Percentiles rank a stretch among this genome's conserved stretches.
Conservation (phyloP, 257 asterid species). For the Ophiorrhiza pumila region DNA sequence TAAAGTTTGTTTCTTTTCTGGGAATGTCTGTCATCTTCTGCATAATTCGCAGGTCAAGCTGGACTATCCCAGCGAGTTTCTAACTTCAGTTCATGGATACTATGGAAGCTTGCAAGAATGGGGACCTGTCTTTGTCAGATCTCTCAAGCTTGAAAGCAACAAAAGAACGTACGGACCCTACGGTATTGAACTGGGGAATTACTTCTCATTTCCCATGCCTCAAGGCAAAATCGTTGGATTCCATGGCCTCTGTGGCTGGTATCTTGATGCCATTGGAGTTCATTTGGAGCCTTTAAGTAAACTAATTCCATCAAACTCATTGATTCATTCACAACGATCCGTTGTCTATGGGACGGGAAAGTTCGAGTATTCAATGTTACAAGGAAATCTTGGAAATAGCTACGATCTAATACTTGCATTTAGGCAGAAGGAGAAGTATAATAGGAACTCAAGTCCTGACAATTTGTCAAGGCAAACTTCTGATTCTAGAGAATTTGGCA, state of each 20-base stretch:
- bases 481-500: slow-evolving; percentile 25
- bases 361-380: slow-evolving; percentile 52
- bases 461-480: slow-evolving; percentile 23
- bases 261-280: slow-evolving; percentile 64
- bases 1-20: background rate
- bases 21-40: background rate
- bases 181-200: slow-evolving; percentile 60
- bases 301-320: slow-evolving; percentile 18
- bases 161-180: slow-evolving; percentile 61
- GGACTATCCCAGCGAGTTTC: slow-evolving; percentile 64
- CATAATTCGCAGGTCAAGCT: slow-evolving; percentile 47
- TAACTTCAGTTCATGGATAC: slow-evolving; percentile 57
- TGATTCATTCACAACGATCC: slow-evolving; percentile 30
- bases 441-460: slow-evolving; percentile 17
- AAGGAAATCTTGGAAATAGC: slow-evolving; percentile 51
- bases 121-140: slow-evolving; percentile 51
- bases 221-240: slow-evolving; percentile 69
- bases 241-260: slow-evolving; percentile 68
- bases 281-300: slow-evolving; percentile 48
- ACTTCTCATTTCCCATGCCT: slow-evolving; percentile 45
- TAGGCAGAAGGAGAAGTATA: slow-evolving; percentile 38
- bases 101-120: slow-evolving; percentile 54
- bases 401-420: slow-evolving; percentile 64
- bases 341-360: slow-evolving; percentile 27
- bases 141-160: slow-evolving; percentile 62